Conservation (phyloP, 2,329 filamentous ascomycete species). For the Trichoderma atrobrunneum region DNA sequence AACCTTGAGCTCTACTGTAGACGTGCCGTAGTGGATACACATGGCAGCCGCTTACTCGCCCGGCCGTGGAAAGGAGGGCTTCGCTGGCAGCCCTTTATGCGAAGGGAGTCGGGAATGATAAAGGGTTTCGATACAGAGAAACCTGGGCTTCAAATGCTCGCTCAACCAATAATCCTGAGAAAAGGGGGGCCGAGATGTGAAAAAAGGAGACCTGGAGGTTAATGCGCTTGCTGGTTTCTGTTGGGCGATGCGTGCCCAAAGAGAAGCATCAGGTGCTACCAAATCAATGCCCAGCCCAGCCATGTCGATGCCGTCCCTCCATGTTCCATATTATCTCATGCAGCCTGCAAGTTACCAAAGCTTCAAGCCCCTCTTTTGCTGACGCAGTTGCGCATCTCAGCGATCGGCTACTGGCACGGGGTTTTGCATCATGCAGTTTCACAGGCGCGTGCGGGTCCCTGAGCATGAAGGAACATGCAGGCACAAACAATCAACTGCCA, state of each 20-base stretch:
- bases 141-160: background rate
- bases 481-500: background rate
- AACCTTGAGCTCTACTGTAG: background rate
- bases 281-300: background rate
- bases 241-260: slow-evolving; percentile 1
- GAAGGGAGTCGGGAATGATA: background rate
- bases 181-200: too few relatives aligned
- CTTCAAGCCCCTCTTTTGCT: slow-evolving; percentile 6
- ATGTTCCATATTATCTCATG: background rate
- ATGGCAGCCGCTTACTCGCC: slow-evolving; percentile 13
- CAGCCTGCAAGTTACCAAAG: background rate
- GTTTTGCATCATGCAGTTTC: background rate
- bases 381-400: background rate
- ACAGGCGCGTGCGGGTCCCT: background rate
- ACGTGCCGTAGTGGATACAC: slow-evolving; percentile 8
- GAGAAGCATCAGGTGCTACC: background rate
- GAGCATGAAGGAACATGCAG: background rate
- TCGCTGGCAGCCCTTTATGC: slow-evolving; percentile 13
- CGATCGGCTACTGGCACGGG: background rate
- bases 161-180: background rate
- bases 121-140: background rate
- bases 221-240: background rate
- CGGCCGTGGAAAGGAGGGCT: slow-evolving; percentile 7
- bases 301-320: background rate
- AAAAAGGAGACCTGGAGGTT: too few relatives aligned